phyloP scores from a whole-genome alignment of 129 eudicot genomes.

The Chrysanthemum lavandulifolium region DNA sequence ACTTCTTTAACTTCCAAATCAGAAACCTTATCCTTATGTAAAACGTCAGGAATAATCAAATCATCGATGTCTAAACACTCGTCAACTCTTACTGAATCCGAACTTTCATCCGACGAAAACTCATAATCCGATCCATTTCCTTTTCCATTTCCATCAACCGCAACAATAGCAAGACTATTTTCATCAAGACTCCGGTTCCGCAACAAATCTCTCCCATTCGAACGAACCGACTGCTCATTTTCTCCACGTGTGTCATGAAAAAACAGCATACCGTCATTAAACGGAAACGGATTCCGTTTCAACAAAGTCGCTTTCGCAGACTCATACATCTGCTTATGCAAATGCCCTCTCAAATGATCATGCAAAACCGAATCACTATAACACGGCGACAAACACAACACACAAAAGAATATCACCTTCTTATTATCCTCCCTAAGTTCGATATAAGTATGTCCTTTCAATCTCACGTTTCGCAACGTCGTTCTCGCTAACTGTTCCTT shows the following conservation, averaged over 20 bases:
- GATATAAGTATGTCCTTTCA: slow-evolving; percentile 72
- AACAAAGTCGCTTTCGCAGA: slow-evolving; percentile 77
- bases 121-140: slow-evolving; percentile 23
- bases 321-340: slow-evolving; percentile 55
- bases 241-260: slow-evolving; percentile 28
- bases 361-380: slow-evolving; percentile 67
- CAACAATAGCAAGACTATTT: slow-evolving; percentile 60
- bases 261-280: slow-evolving; percentile 80
- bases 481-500: slow-evolving; percentile 62
- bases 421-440: slow-evolving; percentile 91
- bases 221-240: neutral
- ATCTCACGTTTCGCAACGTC: slow-evolving; percentile 58
- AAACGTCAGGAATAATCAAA: slow-evolving; percentile 56
- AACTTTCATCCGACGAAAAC: slow-evolving; percentile 24
- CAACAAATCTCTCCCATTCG: slow-evolving; percentile 15
- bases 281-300: slow-evolving; percentile 87
- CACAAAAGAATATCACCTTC: slow-evolving; percentile 73
- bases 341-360: slow-evolving; percentile 76
- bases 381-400: slow-evolving; percentile 76
- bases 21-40: slow-evolving; percentile 53
- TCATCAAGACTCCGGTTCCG: slow-evolving; percentile 23
- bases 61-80: slow-evolving; percentile 20
- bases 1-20: slow-evolving; percentile 51
- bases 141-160: neutral
- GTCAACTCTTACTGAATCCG: slow-evolving; percentile 16